phyloP scores from a whole-genome alignment of 2,329 filamentous ascomycete species.

The Ascosphaera apis region DNA sequence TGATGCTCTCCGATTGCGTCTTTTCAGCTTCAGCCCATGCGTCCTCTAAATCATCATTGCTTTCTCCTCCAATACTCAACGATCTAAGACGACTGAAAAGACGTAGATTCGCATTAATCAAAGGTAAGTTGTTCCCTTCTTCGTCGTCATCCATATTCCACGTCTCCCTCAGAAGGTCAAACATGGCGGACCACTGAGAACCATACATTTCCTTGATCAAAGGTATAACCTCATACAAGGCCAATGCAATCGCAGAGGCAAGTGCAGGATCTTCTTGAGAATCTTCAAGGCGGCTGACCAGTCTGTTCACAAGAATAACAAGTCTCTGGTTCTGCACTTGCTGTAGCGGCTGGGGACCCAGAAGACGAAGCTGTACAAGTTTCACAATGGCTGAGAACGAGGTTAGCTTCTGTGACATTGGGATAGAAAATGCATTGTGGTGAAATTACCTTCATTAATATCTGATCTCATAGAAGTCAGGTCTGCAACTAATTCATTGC shows the following conservation, averaged over 20 bases:
- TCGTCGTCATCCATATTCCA: slow-evolving; percentile 30
- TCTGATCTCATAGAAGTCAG: slow-evolving; percentile 29
- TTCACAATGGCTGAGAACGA: slow-evolving; percentile 21
- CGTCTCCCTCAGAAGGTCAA: slow-evolving; percentile 34
- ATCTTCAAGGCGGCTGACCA: slow-evolving; percentile 48
- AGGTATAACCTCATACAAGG: slow-evolving; percentile 37
- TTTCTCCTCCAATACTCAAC: slow-evolving; percentile 32
- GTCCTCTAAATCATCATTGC: slow-evolving; percentile 72
- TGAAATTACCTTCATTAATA: slow-evolving; percentile 17
- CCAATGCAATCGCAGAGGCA: slow-evolving; percentile 18
- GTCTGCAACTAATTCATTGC: slow-evolving; percentile 37
- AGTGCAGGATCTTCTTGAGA: slow-evolving; percentile 23
- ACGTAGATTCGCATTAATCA: slow-evolving; percentile 49
- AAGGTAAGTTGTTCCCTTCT: slow-evolving; percentile 30
- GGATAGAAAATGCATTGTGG: neutral
- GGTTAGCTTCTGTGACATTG: slow-evolving; percentile 4
- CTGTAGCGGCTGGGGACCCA: slow-evolving; percentile 22
- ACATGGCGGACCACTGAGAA: slow-evolving; percentile 52
- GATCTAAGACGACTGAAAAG: slow-evolving; percentile 40
- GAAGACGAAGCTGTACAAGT: slow-evolving; percentile 30
- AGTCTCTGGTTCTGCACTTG: slow-evolving; percentile 35
- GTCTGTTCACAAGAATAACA: slow-evolving; percentile 60
- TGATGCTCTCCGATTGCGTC: slow-evolving; percentile 32
- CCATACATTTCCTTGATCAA: slow-evolving; percentile 66
- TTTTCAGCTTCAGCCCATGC: slow-evolving; percentile 39